Evolutionary conservation across 495 filamentous ascomycete genomes (phyloP).

Genomic region (Alectoria sarmentosa): DNA sequence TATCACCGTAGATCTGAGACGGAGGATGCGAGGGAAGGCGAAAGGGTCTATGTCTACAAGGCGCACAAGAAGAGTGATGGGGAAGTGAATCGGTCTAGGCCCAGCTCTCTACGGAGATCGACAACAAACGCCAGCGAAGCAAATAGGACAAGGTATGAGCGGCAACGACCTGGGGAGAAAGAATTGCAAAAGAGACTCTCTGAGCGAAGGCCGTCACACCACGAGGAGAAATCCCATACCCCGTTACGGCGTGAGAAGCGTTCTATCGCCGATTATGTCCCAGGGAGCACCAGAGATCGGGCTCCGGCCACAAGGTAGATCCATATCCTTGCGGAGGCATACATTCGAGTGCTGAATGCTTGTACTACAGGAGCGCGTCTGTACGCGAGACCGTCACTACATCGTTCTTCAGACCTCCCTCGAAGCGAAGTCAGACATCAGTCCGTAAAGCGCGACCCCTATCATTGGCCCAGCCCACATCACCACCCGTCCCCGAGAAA

Average conservation of each 20-base stretch:
- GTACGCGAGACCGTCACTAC: conserved; percentile 8
- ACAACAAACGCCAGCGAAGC: conserved; percentile 24
- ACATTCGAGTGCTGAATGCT: neutral
- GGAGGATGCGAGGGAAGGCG: conserved; percentile 2
- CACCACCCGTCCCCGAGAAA: conserved; percentile 9
- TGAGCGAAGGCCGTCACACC: conserved; percentile 28
- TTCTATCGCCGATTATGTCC: conserved; percentile 35
- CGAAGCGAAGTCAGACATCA: conserved; percentile 15
- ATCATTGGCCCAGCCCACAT: neutral
- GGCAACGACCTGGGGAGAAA: conserved; percentile 25
- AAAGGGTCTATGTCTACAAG: neutral
- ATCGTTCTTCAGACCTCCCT: conserved; percentile 9
- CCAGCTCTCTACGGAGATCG: conserved; percentile 27
- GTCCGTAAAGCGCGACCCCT: neutral
- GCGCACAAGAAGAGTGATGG: neutral
- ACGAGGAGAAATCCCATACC: conserved; percentile 25
- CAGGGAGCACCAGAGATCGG: conserved; percentile 34
- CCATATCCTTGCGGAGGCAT: neutral
- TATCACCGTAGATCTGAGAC: conserved; percentile 15
- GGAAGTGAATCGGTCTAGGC: neutral
- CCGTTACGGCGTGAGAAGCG: conserved; percentile 32
- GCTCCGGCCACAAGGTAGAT: conserved; percentile 12
- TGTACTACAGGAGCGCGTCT: conserved; percentile 11
- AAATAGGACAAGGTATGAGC: conserved; percentile 26
- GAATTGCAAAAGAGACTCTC: conserved; percentile 24